Conservation (phyloP, 306 rosid genomes). For the Gillenia trifoliata region DNA sequence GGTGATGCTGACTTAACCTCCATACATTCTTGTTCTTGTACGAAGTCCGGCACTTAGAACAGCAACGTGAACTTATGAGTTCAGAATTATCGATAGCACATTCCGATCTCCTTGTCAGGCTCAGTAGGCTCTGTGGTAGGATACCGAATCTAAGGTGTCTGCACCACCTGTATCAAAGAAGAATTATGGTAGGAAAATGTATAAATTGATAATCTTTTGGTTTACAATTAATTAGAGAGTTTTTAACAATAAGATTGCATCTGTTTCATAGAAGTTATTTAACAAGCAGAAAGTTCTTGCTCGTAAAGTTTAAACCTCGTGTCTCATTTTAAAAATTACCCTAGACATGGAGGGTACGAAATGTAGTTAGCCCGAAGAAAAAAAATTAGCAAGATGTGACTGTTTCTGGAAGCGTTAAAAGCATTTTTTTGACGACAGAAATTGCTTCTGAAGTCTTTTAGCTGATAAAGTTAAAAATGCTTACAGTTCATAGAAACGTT, state of each 20-base stretch:
- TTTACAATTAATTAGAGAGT: neutral
- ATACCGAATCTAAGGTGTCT: neutral
- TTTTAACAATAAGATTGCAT: neutral
- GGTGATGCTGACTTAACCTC: constrained; percentile 11
- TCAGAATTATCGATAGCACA: neutral
- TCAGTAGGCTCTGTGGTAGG: neutral
- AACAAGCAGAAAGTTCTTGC: neutral
- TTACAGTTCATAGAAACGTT: no score
- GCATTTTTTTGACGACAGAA: neutral
- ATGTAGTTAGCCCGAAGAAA: no score
- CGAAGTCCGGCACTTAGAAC: constrained; percentile 5
- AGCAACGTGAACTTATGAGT: constrained; percentile 16
- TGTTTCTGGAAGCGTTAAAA: neutral
- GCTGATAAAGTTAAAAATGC: neutral
- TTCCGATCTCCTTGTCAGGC: constrained; percentile 1
- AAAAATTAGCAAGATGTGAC: no score
- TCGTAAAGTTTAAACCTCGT: no score
- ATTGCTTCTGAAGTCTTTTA: neutral
- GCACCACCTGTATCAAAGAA: neutral
- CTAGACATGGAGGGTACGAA: no score
- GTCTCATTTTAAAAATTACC: no score
- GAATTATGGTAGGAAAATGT: neutral
- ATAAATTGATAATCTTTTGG: neutral
- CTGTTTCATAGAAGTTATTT: neutral
- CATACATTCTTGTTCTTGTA: constrained; percentile 28